Conservation (phyloP, 2,329 filamentous ascomycete genomes). For the Pyrenochaeta sp. region DNA sequence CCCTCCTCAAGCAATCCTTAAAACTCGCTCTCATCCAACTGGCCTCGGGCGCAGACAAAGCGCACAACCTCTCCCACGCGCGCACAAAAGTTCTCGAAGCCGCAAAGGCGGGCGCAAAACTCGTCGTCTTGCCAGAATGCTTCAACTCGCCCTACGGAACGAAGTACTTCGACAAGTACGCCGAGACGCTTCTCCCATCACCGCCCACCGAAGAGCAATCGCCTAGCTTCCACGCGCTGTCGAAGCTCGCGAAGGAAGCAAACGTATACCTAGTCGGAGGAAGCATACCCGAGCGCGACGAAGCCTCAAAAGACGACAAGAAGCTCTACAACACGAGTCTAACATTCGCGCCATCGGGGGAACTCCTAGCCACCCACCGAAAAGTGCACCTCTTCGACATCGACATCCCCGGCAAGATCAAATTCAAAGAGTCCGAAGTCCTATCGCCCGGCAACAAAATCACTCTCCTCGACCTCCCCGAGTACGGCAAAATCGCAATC, state of each 20-base stretch:
- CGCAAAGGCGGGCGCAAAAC: conserved; percentile 75
- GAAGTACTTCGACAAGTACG: conserved; percentile 89
- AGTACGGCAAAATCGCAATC: conserved; percentile 85
- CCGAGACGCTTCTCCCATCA: conserved; percentile 83
- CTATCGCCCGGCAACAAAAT: conserved; percentile 84
- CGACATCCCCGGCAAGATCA: conserved; percentile 93
- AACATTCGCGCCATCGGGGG: conserved; percentile 79
- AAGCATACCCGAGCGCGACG: conserved; percentile 84
- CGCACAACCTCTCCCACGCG: conserved; percentile 81
- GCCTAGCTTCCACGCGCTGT: conserved; percentile 86
- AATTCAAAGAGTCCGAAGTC: conserved; percentile 89
- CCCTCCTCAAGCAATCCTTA: conserved; percentile 48
- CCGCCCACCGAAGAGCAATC: conserved; percentile 75
- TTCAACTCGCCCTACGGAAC: conserved; percentile 98
- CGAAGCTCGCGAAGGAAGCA: conserved; percentile 79
- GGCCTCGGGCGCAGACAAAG: conserved; percentile 72
- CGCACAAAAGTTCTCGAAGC: conserved; percentile 85
- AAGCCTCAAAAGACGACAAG: conserved; percentile 56
- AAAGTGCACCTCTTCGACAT: conserved; percentile 99
- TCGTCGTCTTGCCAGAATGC: conserved; percentile 95
- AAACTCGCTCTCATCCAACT: conserved; percentile 60
- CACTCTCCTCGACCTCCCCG: conserved; percentile 85
- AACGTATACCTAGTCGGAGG: conserved; percentile 86
- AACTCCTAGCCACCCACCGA: conserved; percentile 85
- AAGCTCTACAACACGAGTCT: conserved; percentile 91